These are phyloP conservation scores for Rhizopus delemar DNA, from an alignment of 371 early-diverging fungal species.

Conservation along the genomic window DNA sequence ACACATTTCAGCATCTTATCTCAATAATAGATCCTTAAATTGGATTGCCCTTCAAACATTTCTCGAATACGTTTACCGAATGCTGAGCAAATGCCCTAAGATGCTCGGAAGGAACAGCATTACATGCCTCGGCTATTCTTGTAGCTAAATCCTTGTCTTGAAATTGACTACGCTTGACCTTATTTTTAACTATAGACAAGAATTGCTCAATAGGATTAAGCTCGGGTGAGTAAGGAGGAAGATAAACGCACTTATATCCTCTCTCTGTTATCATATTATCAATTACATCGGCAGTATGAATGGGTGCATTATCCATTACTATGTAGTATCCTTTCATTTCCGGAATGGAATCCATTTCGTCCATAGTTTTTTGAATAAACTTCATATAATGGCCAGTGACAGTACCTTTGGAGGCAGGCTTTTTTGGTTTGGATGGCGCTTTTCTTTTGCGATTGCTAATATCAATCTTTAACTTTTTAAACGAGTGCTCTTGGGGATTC, in stretches of 20 bases:
- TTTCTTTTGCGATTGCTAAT: constrained; percentile 13
- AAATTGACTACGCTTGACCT: no score
- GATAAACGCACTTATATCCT: neutral
- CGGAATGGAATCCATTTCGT: constrained; percentile 21
- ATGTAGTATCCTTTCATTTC: constrained; percentile 27
- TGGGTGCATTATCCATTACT: constrained; percentile 24
- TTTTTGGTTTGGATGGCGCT: constrained; percentile 15
- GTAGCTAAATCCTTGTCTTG: neutral
- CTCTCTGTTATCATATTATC: constrained; percentile 14
- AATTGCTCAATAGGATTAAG: no score
- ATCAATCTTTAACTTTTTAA: constrained; percentile 13
- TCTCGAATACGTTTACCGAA: constrained; percentile 18
- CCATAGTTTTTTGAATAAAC: constrained; percentile 20
- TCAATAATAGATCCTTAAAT: constrained; percentile 11
- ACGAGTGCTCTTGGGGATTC: constrained; percentile 11
- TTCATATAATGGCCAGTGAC: constrained; percentile 14
- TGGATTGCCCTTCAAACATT: constrained; percentile 15
- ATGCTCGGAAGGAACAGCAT: constrained; percentile 10
- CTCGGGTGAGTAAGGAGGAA: no score
- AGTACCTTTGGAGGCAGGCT: constrained; percentile 13
- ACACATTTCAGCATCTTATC: constrained; percentile 4
- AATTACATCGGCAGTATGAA: constrained; percentile 15
- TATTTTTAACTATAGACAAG: no score
- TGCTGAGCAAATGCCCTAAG: constrained; percentile 15
- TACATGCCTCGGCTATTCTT: constrained; percentile 4